Evolutionary conservation across 495 filamentous ascomycete species (phyloP), one percentile per base, ranked within the genome.

Genomic region (Xylaria castorea): DNA sequence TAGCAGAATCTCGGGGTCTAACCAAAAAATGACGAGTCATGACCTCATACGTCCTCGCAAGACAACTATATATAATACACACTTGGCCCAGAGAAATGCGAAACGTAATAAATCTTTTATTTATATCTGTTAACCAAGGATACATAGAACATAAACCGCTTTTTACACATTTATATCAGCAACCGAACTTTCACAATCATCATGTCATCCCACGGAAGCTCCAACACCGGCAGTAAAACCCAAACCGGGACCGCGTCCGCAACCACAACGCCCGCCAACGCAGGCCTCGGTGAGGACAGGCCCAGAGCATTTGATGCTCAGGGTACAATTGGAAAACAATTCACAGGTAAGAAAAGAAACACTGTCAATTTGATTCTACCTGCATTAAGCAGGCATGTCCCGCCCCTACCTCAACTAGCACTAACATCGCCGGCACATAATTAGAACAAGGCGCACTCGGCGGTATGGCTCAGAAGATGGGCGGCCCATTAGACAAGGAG

Each of bases 381-480:
- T 3, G 8, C 48, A 20, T 46, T n/a, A n/a, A n/a, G 11, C 8
- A n/a, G 4, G 22, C 25, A 48, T 11, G 22, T 32, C 32, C 9
- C 44, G 5, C n/a, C n/a, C n/a, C n/a, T n/a, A 7, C 11, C 12
- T 14, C 12, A 60, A 32, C 14, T 4, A 27, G 3, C 18, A 25
- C 68, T 74, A 73, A 75, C 38, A 30, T 5, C 5, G 7, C 64
- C 7, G 38, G 11, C 12, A 25, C 38, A 36, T 51, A n/a, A n/a
- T n/a, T n/a, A 87, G 85, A 84, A 48, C 73, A 84, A 6, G 86
- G 87, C 9, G 71, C 80, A 0, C 68, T 86, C 14, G 85, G 86
- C 8, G 79, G 83, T 34, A 78, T 77, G 9, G 85, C 83, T 11
- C 81, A 88, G 75, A 83, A 80, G 69, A 73, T 87, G 8, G 87